Conservation (phyloP, 2,329 filamentous ascomycete genomes). For the Niveomyces coronatus region DNA sequence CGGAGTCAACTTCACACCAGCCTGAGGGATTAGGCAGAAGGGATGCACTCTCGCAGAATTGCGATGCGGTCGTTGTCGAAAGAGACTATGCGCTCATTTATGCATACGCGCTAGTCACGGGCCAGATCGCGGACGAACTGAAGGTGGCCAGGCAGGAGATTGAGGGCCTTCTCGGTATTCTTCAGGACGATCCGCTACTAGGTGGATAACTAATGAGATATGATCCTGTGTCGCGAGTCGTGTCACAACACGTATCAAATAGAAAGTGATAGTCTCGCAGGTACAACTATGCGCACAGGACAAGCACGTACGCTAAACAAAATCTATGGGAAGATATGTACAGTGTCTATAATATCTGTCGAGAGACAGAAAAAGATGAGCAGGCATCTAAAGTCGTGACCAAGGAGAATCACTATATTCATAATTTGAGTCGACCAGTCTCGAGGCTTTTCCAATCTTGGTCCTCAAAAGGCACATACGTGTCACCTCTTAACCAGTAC, state of each 20-base stretch:
- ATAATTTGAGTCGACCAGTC: conserved; percentile 61
- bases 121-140: conserved; percentile 52
- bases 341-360: too few species aligned
- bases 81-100: conserved; percentile 83
- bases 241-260: too few species aligned
- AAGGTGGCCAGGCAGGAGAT: conserved; percentile 45
- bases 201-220: conserved; percentile 45
- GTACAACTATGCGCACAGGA: too few species aligned
- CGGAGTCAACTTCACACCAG: not conserved
- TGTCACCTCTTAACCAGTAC: conserved; percentile 55
- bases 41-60: too few species aligned
- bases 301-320: too few species aligned
- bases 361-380: too few species aligned
- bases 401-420: conserved; percentile 6
- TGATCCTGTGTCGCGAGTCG: too few species aligned
- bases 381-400: too few species aligned
- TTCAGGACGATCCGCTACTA: conserved; percentile 20
- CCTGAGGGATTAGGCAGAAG: too few species aligned
- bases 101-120: conserved; percentile 64
- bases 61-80: conserved; percentile 44
- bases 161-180: conserved; percentile 46
- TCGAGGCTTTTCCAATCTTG: conserved; percentile 60
- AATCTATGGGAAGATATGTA: too few species aligned
- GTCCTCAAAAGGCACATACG: conserved; percentile 57
- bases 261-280: too few species aligned